phyloP scores from a whole-genome alignment of 202 grass and related monocot species.

The Saccharum hybrid region DNA sequence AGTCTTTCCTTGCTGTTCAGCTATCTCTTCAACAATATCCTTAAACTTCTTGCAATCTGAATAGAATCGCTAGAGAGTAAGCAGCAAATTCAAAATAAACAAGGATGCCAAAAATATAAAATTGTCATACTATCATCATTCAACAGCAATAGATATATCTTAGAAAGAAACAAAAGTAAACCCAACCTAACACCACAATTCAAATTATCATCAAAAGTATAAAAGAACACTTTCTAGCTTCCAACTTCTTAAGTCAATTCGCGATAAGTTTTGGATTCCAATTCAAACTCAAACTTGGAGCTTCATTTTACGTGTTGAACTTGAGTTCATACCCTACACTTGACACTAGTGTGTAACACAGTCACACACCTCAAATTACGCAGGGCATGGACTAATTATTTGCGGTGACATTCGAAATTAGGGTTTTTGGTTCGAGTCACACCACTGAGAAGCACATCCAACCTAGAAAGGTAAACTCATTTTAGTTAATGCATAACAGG shows the following conservation, averaged over 20 bases:
- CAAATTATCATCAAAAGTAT: neutral
- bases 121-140: neutral
- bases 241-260: neutral
- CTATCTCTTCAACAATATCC: conserved; percentile 63
- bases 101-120: neutral
- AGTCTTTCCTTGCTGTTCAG: conserved; percentile 41
- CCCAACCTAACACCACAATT: neutral
- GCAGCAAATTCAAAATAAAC: neutral
- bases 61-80: conserved; percentile 8
- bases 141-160: neutral
- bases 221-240: neutral
- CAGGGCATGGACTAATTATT: no score
- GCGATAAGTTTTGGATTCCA: no score
- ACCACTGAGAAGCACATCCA: no score
- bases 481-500: no score
- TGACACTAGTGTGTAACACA: no score
- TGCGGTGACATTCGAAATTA: no score
- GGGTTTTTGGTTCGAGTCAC: no score
- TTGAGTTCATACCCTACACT: no score
- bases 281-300: no score
- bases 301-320: no score
- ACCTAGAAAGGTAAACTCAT: no score
- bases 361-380: no score
- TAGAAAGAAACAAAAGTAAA: neutral
- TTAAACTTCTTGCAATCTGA: conserved; percentile 81